Evolutionary conservation across 306 rosid genomes (phyloP), one percentile per base, ranked within the genome.

Genomic region (Cucumis melo): DNA sequence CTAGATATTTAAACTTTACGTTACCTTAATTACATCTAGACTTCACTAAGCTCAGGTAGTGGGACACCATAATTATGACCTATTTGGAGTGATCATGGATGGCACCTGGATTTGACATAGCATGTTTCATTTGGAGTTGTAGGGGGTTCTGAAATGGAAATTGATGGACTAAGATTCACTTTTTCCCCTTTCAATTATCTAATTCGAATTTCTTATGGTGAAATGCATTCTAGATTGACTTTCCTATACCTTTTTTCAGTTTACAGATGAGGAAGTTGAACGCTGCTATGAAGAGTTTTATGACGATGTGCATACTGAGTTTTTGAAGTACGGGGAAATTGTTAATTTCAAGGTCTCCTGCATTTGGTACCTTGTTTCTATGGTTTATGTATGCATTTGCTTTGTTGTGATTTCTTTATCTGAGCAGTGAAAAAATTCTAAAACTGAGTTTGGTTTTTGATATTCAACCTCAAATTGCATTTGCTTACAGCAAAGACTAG

Each of bases 301-400:
- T 41, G 96, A 91, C 78, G 98, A 94, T 84, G 98, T 94, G 84
- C 98, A 94, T 85, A 94, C 96, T n/a, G 97, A 94, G 84, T 91
- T 94, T 83, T 85, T 86, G 82, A 94, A 90, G 85, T 91, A 87
- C 77, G 98, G 98, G 59, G 96, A 94, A 88, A 91, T 94, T 83
- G 84, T 90, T 68, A 94, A 91, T 89, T 94, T 94, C 85, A 94
- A 94, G 98, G 98, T 94, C 83, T 63, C 81, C 79, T 84, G 70
- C 83, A 13, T 23, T 66, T 67, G 74, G 10, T 74, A 68, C 73
- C 55, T 78, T 75, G 51, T 77, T 39, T 20, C 23, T 65, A 19
- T 11, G 20, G 51, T 23, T 61, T 58, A 10, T 61, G 24, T 19
- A 23, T 38, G 19, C 7, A n/a, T 32, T 58, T 74, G 36, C 24